Evolutionary conservation across 108 stramenopile species (phyloP), one percentile per base, ranked within the genome.

Genomic region (Cyclotella cryptica): DNA sequence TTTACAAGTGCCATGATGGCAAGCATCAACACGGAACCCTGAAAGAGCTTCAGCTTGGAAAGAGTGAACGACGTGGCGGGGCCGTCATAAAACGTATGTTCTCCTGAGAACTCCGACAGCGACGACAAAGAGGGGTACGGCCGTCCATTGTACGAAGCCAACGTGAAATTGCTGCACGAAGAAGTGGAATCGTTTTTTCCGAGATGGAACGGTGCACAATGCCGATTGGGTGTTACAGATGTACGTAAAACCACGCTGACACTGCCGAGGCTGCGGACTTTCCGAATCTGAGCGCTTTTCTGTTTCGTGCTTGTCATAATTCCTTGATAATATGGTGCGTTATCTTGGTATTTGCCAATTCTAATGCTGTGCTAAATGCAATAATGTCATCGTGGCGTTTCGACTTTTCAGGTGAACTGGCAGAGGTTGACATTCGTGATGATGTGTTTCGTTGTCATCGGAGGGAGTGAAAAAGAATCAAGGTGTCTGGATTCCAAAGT

Each of bases 11-110:
- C 69, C 55, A 71, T 27, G 22, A 57, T 22, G 10, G 19, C 69
- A 58, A 71, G 42, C 41, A 71, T 51, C 21, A 71, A 19, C 19
- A 71, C 41, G 18, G 42, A 71, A 28, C 55, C 69, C 42, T 58
- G 69, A 44, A 71, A 18, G 5, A 71, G 42, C 41, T 58, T 71
- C 22, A 53, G n/a, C 17, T 28, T 30, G 26, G 49, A 39, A 21
- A 69, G 68, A 19, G 52, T 19, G 3, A 18, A 41, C 27, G 40
- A 19, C 10, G 60, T 35, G 35, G 2, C 12, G 29, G 30, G 35
- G 12, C 24, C 55, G 24, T 44, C 68, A 29, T 43, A 13, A 22
- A 15, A 35, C 11, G 47, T 10, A 21, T 17, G 18, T 40, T 51
- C 49, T 19, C 5, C n/a, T 3, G 19, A 19, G 49, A 42, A 62